Conservation (phyloP, 2,329 filamentous ascomycete genomes). For the Epichloe typhina region DNA sequence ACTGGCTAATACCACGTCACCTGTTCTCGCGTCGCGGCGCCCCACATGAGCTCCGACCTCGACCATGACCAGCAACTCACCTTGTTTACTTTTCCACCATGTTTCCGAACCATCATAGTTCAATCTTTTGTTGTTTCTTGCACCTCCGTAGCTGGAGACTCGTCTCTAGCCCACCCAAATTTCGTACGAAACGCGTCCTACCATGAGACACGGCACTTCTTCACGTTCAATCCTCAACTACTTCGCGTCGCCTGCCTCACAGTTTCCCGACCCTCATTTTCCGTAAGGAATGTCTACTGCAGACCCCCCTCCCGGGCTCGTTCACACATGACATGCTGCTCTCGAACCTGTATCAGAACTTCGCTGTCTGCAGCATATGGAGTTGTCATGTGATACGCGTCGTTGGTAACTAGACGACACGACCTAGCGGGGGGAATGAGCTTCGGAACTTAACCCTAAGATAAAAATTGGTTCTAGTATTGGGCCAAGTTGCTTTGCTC, state of each 20-base stretch:
- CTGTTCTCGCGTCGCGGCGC: conserved; percentile 11
- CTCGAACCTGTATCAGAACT: conserved; percentile 48
- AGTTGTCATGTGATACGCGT: conserved; percentile 23
- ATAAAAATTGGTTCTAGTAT: conserved; percentile 57
- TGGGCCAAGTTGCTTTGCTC: conserved; percentile 58
- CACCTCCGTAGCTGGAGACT: background rate
- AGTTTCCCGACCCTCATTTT: conserved; percentile 68
- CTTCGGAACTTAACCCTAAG: conserved; percentile 98
- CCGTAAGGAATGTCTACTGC: conserved; percentile 49
- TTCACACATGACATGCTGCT: conserved; percentile 37
- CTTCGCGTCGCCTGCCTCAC: conserved; percentile 62
- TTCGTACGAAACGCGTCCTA: background rate
- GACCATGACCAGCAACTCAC: background rate
- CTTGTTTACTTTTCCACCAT: background rate
- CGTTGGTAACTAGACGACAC: conserved; percentile 27
- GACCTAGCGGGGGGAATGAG: conserved; percentile 43
- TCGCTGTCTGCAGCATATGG: conserved; percentile 34
- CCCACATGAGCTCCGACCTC: background rate
- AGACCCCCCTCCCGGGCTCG: conserved; percentile 27
- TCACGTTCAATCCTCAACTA: conserved; percentile 18
- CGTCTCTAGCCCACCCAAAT: background rate
- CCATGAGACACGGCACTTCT: conserved; percentile 28
- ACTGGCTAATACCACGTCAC: conserved; percentile 10
- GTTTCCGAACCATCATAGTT: background rate
- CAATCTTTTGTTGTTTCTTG: background rate